Evolutionary conservation across 805 yeast genomes (phyloP).

Genomic region (Schwanniomyces vanrijiae): DNA sequence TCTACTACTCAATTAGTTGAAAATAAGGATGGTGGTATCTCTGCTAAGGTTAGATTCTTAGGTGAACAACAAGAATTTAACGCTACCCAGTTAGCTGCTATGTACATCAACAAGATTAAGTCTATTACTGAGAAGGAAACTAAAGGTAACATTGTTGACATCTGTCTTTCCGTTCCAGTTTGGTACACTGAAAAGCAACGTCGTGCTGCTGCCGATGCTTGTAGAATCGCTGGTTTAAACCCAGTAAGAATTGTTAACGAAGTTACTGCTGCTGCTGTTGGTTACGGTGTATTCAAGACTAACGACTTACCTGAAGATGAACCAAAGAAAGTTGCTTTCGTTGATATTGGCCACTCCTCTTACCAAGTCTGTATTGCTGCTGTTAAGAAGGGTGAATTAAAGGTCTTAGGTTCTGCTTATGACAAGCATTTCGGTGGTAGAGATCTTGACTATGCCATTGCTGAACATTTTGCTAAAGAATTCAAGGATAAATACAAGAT

Average conservation of each 20-base stretch:
- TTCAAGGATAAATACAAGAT: constrained; percentile 91
- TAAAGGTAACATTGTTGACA: constrained; percentile 78
- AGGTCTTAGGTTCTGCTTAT: constrained; percentile 86
- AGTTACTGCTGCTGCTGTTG: constrained; percentile 97
- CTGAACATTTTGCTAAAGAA: constrained; percentile 92
- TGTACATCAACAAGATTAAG: constrained; percentile 92
- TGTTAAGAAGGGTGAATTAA: constrained; percentile 94
- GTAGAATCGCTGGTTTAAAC: constrained; percentile 93
- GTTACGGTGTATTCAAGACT: constrained; percentile 96
- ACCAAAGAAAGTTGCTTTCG: constrained; percentile 85
- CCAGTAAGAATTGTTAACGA: constrained; percentile 98
- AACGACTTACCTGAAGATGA: constrained; percentile 93
- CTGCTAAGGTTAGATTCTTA: constrained; percentile 80
- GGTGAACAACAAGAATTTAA: constrained; percentile 79
- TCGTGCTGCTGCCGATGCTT: constrained; percentile 94
- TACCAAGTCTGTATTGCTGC: constrained; percentile 88
- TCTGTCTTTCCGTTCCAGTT: constrained; percentile 91
- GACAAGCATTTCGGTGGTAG: constrained; percentile 99
- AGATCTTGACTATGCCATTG: constrained; percentile 89
- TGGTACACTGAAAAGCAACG: constrained; percentile 98
- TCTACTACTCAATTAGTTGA: constrained; percentile 72
- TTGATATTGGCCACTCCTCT: constrained; percentile 96
- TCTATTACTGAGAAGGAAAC: constrained; percentile 78
- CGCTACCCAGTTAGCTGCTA: constrained; percentile 88
- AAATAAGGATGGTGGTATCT: constrained; percentile 70